A percentile compares a stretch with the other conserved stretches of the same genome.
Conservation (phyloP, 2,329 filamentous ascomycete species). For the Beauveria sp. region DNA sequence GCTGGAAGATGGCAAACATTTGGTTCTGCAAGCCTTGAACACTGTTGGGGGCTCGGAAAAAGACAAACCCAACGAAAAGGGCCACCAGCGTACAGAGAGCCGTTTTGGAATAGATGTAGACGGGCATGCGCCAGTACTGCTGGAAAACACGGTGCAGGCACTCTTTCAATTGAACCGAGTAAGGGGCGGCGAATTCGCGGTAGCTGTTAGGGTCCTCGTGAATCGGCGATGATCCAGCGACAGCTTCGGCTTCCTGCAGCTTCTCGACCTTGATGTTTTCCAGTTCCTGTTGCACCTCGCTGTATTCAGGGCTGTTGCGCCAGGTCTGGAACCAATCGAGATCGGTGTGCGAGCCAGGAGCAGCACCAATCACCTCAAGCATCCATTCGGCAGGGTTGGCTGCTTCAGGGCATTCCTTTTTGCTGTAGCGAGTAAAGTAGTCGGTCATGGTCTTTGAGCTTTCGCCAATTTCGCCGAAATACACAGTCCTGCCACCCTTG, state of each 20-base stretch:
- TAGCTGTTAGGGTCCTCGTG: constrained; percentile 40
- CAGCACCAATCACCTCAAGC: constrained; percentile 55
- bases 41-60: constrained; percentile 63
- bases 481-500: constrained; percentile 69
- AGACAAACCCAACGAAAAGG: constrained; percentile 77
- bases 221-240: constrained; percentile 14
- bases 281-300: constrained; percentile 48
- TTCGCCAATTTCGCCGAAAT: constrained; percentile 72
- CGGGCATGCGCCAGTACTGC: constrained; percentile 85
- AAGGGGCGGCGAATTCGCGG: constrained; percentile 75
- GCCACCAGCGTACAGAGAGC: constrained; percentile 56
- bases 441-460: constrained; percentile 59
- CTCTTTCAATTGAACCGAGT: constrained; percentile 57
- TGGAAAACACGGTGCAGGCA: constrained; percentile 72
- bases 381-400: constrained; percentile 83
- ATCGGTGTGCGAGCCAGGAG: constrained; percentile 55
- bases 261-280: constrained; percentile 46
- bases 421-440: constrained; percentile 72
- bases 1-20: constrained; percentile 79
- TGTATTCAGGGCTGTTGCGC: constrained; percentile 50
- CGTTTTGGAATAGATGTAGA: constrained; percentile 81
- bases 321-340: constrained; percentile 59
- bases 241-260: constrained; percentile 18
- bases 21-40: constrained; percentile 78
- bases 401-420: constrained; percentile 53